Conservation (phyloP, 768 basidiomycete species). For the Lyophyllum atratum region DNA sequence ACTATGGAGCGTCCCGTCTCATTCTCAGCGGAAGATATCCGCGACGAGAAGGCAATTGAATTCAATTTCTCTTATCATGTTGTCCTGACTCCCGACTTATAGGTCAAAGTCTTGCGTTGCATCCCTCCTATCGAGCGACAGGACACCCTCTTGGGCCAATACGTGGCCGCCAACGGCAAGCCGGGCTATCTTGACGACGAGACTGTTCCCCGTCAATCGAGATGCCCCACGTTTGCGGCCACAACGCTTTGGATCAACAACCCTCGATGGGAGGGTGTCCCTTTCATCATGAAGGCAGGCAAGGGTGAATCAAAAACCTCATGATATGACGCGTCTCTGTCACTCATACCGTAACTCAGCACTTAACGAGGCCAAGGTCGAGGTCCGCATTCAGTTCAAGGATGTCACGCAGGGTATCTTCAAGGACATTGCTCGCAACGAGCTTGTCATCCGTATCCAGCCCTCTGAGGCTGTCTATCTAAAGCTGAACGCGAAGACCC, state of each 20-base stretch:
- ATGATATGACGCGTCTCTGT: neutral
- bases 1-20: conserved; percentile 99
- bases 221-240: conserved; percentile 94
- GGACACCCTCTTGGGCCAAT: conserved; percentile 94
- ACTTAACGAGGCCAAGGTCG: conserved; percentile 97
- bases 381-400: conserved; percentile 97
- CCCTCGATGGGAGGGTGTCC: conserved; percentile 98
- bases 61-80: conserved; percentile 3
- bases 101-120: conserved; percentile 95
- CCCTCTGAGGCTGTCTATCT: conserved; percentile 96
- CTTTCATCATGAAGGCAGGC: conserved; percentile 97
- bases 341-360: conserved; percentile 47
- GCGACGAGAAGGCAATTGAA: conserved; percentile 87
- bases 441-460: conserved; percentile 96
- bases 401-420: conserved; percentile 97
- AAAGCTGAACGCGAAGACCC: conserved; percentile 94
- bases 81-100: conserved; percentile 6
- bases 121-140: conserved; percentile 79
- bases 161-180: conserved; percentile 84
- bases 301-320: conserved; percentile 64
- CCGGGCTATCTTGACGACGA: conserved; percentile 99
- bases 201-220: conserved; percentile 89
- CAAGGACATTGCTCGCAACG: conserved; percentile 93
- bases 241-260: conserved; percentile 91
- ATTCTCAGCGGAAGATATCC: conserved; percentile 95